Base-by-base conservation (phyloP, 371 early-diverging fungal species). In the Rhizopus arrhizus region DNA sequence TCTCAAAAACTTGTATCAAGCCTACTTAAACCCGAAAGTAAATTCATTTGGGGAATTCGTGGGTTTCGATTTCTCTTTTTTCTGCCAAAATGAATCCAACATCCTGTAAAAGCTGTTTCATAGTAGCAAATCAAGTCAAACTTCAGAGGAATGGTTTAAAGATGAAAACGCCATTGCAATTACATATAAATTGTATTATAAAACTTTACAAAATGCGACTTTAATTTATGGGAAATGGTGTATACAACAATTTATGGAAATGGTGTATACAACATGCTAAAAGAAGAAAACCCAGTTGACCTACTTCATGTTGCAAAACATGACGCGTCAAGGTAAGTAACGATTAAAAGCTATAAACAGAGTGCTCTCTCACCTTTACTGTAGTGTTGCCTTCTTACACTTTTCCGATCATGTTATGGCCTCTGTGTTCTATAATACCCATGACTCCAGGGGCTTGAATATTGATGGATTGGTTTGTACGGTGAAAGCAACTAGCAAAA, bases 401-500 rank as follows among this genome's bases (percentile, higher is more conserved):
- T 52, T 52, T 52, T 52, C 52, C 15, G 34, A 52, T 52, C 35
- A 52, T 52, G 36, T 35, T 15, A 52, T 49, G 49, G 32, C 38
- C 38, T 38, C 38, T 38, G 38, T 38, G 5, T 38, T 38, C 38
- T 38, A 38, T 11, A 49, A 16, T 5, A 49, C 29, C 50, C 31
- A 49, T 49, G 50, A 31, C 16, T 38, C 50, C 50, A 49, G 13
- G 36, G 35, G 33, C 35, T 52, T 52, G 52, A 49, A 52, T 52
- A 34, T 52, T 32, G 35, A 52, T 52, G 52, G 52, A 54, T 53
- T 53, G 53, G 53, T 36, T 38, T 53, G 53, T 36, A n/a, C 40
- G 15, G 53, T 53, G 53, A 53, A 53, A 52, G 38, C 53, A 53
- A 38, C 53, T 38, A 53, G 38, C 53, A 53, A 53, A n/a, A 36